A percentile compares a stretch with the other conserved stretches of the same genome.
phyloP scores from a whole-genome alignment of 139 green algal species.

The Asterochloris sp. region DNA sequence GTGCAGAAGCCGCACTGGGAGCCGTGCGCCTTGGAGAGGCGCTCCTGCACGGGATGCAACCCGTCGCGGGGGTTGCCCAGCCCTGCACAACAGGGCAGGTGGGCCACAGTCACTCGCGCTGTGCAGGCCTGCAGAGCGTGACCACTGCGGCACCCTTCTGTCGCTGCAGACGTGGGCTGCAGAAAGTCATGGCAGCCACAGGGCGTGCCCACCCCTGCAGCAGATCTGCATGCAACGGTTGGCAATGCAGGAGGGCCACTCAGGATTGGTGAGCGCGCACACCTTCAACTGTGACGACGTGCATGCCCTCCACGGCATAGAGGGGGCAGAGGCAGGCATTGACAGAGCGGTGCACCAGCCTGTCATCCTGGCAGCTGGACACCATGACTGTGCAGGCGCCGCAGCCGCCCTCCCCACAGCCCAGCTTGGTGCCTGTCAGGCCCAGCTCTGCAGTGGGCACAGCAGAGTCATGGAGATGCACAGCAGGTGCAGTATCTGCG shows the following conservation, averaged over 20 bases:
- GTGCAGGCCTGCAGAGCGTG: neutral
- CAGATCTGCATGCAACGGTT: too few relatives aligned
- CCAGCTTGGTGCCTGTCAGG: slow-evolving; percentile 92
- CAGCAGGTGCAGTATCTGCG: neutral
- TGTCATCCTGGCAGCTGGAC: slow-evolving; percentile 47
- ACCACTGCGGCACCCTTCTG: neutral
- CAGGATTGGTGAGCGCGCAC: neutral
- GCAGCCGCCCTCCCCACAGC: slow-evolving; percentile 94
- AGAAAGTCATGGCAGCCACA: neutral
- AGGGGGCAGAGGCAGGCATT: slow-evolving; percentile 95
- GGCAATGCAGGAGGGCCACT: too few relatives aligned
- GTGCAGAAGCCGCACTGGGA: slow-evolving; percentile 98
- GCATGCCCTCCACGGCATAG: slow-evolving; percentile 86
- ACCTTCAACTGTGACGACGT: slow-evolving; percentile 94
- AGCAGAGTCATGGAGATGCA: neutral
- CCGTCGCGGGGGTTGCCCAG: slow-evolving; percentile 79
- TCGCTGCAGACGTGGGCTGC: neutral
- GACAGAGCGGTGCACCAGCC: slow-evolving; percentile 71
- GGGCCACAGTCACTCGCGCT: neutral
- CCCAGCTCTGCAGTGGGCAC: slow-evolving; percentile 53
- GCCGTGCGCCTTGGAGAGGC: slow-evolving; percentile 84
- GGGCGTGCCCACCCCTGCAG: too few relatives aligned
- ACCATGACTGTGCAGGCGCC: slow-evolving; percentile 97
- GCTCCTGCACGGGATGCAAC: slow-evolving; percentile 90
- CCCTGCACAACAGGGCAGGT: slow-evolving; percentile 38